Evolutionary conservation across 352 stramenopile species (phyloP), one percentile per base, ranked within the genome.

Genomic region (Phytophthora pluvialis): DNA sequence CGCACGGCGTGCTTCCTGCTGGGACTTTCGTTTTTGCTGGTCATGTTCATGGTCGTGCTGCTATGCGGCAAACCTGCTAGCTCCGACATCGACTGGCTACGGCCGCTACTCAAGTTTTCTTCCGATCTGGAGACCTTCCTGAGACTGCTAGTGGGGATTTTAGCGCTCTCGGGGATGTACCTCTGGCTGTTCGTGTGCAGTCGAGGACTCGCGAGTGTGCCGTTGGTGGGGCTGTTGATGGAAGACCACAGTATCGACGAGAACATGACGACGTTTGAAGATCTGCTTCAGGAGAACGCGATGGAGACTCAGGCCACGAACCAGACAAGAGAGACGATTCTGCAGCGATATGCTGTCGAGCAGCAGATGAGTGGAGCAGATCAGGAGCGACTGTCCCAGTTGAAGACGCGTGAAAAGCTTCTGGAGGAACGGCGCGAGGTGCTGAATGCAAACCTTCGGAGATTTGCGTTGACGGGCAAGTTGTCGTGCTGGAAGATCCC

Each of bases 11-110:
- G 88, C 62, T 94, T 93, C 56, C 47, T 95, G 38, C 31, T 93
- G 29, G 86, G 82, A 0, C 62, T 95, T 40, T 75, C 69, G 16
- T 62, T 95, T 42, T 70, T 93, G 7, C 52, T 94, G 46, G 32
- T 86, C 45, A 81, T 94, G 74, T 60, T 81, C 12, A 83, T 93
- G 65, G 64, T 90, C 26, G 45, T 94, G 3, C 60, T 94, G 55
- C 72, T 93, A 3, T 92, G 86, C 51, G 86, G 86, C 15, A 94
- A 93, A 57, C 88, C 88, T 12, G 77, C 78, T 16, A 90, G 72
- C 60, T 81, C 79, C 13, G 84, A 93, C 55, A 79, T 94, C 32
- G 86, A 93, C 54, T 95, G 88, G 88, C 70, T 95, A 55, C 86
- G 86, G 53, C 85, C 88, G n/a, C 54, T 95, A 42, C 75, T 95